These are phyloP conservation scores for Alloteropsis angusta DNA, from an alignment of 202 grass and related monocot genomes.

Conservation along the genomic window DNA sequence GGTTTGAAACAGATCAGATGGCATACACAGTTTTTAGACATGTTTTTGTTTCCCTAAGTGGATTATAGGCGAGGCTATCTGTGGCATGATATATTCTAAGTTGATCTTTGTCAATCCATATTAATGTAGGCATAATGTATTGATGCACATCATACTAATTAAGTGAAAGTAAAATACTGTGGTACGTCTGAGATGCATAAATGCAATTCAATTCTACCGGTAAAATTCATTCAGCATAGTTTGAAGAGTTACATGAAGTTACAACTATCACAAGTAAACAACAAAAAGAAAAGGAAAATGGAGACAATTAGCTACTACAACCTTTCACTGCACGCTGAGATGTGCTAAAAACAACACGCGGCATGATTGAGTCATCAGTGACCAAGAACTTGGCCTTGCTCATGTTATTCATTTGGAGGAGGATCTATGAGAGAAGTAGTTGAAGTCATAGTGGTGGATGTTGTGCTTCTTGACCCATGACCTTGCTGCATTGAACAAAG, in stretches of 20 bases:
- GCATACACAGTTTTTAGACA: background rate
- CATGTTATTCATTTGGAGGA: constrained; percentile 19
- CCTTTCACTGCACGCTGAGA: background rate
- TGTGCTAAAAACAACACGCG: background rate
- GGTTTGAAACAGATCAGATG: too few relatives aligned
- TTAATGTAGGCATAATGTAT: background rate
- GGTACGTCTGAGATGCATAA: background rate
- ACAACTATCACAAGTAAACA: background rate
- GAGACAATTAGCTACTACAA: background rate
- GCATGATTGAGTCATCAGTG: background rate
- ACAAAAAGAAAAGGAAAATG: background rate
- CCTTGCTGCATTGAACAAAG: constrained; percentile 28
- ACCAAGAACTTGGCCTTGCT: background rate
- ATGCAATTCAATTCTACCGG: background rate
- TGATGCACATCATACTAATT: too few relatives aligned
- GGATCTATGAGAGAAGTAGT: constrained; percentile 23
- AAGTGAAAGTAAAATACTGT: background rate
- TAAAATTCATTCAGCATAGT: background rate
- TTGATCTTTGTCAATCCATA: background rate
- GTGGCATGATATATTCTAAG: background rate
- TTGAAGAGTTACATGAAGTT: background rate
- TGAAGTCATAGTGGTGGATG: constrained; percentile 57
- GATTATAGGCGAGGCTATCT: background rate
- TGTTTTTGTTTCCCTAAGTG: background rate
- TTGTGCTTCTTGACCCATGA: constrained; percentile 51